A percentile compares a stretch with the other conserved stretches of the same genome.
These are phyloP conservation scores for Claviceps pusilla DNA, from an alignment of 2,329 filamentous ascomycete genomes.

Conservation along the genomic window DNA sequence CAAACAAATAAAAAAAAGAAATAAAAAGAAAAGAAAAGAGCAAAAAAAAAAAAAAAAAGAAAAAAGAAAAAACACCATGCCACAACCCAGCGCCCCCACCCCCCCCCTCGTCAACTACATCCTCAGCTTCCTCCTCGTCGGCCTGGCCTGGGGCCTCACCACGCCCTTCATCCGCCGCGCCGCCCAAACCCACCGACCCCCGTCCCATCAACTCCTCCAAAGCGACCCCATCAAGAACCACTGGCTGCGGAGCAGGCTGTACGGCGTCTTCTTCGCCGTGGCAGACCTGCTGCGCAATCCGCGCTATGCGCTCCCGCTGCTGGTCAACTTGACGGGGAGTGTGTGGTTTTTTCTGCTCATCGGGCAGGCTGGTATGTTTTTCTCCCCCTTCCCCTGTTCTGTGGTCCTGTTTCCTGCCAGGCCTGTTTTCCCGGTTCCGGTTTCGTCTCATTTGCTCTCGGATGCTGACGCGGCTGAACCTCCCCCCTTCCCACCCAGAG, in stretches of 20 bases:
- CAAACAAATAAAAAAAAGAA: too few relatives aligned
- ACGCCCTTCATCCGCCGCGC: conserved; percentile 84
- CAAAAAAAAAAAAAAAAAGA: neutral
- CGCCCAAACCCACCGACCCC: conserved; percentile 57
- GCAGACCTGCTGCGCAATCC: conserved; percentile 67
- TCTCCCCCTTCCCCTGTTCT: neutral
- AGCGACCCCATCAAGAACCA: conserved; percentile 36
- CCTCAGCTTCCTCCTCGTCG: conserved; percentile 78
- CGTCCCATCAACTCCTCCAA: conserved; percentile 39
- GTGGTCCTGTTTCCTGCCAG: neutral
- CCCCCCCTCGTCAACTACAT: conserved; percentile 63
- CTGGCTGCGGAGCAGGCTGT: conserved; percentile 47
- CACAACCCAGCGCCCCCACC: conserved; percentile 10
- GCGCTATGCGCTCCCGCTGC: conserved; percentile 66
- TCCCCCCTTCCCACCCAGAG: conserved; percentile 35
- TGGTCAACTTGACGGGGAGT: conserved; percentile 82
- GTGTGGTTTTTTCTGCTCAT: conserved; percentile 95
- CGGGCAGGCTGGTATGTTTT: conserved; percentile 63
- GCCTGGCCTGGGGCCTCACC: conserved; percentile 83
- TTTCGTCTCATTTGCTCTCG: neutral
- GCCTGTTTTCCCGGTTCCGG: neutral
- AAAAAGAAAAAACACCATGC: neutral
- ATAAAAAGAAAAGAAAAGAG: too few relatives aligned
- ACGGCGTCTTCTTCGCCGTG: conserved; percentile 57
- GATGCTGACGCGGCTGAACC: neutral